These are phyloP conservation scores for Colletotrichum filicis DNA, from an alignment of 2,329 filamentous ascomycete species.

Conservation along the genomic window DNA sequence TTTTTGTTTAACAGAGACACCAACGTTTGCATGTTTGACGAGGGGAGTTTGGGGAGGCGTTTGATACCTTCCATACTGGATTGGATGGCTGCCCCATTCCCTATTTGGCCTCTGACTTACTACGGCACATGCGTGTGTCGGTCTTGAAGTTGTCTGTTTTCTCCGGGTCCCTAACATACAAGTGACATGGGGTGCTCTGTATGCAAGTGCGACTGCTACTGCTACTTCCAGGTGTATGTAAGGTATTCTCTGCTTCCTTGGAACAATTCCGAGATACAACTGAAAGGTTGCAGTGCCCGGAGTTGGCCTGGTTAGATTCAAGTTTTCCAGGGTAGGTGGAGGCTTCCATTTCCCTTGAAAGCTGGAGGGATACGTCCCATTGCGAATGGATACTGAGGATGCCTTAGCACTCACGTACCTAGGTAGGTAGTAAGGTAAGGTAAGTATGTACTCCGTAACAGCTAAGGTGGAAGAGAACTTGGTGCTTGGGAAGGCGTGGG, in stretches of 20 bases:
- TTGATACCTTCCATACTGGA: neutral
- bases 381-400: neutral
- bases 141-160: no score
- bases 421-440: neutral
- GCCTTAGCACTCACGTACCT: neutral
- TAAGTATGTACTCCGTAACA: no score
- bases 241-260: neutral
- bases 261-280: neutral
- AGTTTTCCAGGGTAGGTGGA: neutral
- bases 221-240: no score
- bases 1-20: conserved; percentile 4
- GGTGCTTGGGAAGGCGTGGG: neutral
- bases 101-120: neutral
- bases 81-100: neutral
- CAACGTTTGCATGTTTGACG: conserved; percentile 3
- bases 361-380: neutral
- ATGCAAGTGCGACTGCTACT: neutral
- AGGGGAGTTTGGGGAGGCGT: neutral
- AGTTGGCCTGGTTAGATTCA: neutral
- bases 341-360: no score
- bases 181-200: no score
- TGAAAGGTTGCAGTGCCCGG: neutral
- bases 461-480: no score
- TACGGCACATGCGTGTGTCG: neutral
- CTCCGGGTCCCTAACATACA: neutral